A percentile compares a stretch with the other conserved stretches of the same genome.
phyloP scores from a whole-genome alignment of 805 yeast species.

The Yarrowia alimentaria region DNA sequence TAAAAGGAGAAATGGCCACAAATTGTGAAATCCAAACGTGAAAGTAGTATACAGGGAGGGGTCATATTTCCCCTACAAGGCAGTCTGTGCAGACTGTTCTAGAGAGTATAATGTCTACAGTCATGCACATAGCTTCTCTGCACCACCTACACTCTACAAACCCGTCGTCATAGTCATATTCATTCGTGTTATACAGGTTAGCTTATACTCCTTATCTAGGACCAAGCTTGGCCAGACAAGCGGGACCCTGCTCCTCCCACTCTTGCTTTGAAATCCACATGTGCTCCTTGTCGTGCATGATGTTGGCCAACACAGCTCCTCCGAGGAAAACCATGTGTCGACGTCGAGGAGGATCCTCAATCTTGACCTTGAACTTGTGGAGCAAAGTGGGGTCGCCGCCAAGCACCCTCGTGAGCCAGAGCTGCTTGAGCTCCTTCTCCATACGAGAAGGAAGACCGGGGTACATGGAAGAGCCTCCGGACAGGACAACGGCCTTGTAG shows the following conservation, averaged over 20 bases:
- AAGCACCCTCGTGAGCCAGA: slow-evolving; percentile 87
- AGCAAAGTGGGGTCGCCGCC: slow-evolving; percentile 83
- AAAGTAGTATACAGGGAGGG: too few species aligned
- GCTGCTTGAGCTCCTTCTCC: slow-evolving; percentile 93
- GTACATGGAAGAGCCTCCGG: slow-evolving; percentile 98
- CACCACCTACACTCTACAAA: too few species aligned
- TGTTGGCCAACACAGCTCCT: slow-evolving; percentile 96
- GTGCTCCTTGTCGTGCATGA: slow-evolving; percentile 97
- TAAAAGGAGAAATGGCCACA: too few species aligned
- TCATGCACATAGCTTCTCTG: too few species aligned
- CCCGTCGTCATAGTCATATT: too few species aligned
- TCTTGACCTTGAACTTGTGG: slow-evolving; percentile 84
- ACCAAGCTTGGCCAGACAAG: slow-evolving; percentile 81
- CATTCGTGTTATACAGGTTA: too few species aligned
- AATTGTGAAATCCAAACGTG: too few species aligned
- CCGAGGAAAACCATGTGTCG: slow-evolving; percentile 98
- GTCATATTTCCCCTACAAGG: too few species aligned
- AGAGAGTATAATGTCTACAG: too few species aligned
- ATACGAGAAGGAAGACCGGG: slow-evolving; percentile 96
- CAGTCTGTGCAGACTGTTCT: too few species aligned
- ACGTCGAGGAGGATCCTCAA: slow-evolving; percentile 98
- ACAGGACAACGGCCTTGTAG: slow-evolving; percentile 86
- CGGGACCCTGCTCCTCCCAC: slow-evolving; percentile 96
- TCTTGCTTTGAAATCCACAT: slow-evolving; percentile 97
- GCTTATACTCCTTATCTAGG: too few species aligned